These are phyloP conservation scores for Trypanosomatidae sp. DNA, from an alignment of 208 protist genomes.

Conservation along the genomic window DNA sequence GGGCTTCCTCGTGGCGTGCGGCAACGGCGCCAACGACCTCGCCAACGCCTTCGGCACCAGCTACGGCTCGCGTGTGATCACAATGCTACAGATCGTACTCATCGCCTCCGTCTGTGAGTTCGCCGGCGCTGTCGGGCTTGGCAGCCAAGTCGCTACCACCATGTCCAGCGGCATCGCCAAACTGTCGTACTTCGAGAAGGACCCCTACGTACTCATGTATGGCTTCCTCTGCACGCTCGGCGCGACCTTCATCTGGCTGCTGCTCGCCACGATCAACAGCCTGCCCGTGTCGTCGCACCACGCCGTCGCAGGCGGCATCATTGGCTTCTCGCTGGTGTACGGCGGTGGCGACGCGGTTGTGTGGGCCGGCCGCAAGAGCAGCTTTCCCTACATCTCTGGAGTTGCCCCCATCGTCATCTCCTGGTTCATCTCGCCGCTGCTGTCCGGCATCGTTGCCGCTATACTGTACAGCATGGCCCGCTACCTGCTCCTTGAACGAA, in stretches of 20 bases:
- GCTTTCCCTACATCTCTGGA: constrained; percentile 55
- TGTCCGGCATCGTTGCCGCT: constrained; percentile 37
- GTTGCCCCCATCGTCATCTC: constrained; percentile 58
- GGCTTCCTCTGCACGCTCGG: constrained; percentile 60
- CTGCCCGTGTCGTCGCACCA: constrained; percentile 68
- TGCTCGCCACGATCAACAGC: constrained; percentile 42
- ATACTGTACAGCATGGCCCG: constrained; percentile 41
- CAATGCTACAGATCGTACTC: constrained; percentile 65
- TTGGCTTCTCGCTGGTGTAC: constrained; percentile 74
- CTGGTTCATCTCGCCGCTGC: constrained; percentile 64
- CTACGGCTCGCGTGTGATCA: constrained; percentile 72
- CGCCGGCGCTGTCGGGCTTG: constrained; percentile 56
- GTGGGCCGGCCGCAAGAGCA: constrained; percentile 41
- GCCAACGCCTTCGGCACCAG: constrained; percentile 90
- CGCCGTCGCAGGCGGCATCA: constrained; percentile 61
- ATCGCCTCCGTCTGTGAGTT: constrained; percentile 78
- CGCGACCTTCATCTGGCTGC: constrained; percentile 50
- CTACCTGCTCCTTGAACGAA: constrained; percentile 39
- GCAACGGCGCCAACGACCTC: constrained; percentile 88
- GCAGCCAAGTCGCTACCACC: constrained; percentile 56
- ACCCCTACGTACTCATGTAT: constrained; percentile 81
- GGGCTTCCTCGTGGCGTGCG: constrained; percentile 67
- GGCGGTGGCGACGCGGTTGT: constrained; percentile 45
- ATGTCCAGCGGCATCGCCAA: constrained; percentile 70
- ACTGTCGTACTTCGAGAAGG: constrained; percentile 31